A percentile compares a stretch with the other conserved stretches of the same genome.
phyloP scores from a whole-genome alignment of 2,329 filamentous ascomycete species.

The Herpomyces periplanetae region DNA sequence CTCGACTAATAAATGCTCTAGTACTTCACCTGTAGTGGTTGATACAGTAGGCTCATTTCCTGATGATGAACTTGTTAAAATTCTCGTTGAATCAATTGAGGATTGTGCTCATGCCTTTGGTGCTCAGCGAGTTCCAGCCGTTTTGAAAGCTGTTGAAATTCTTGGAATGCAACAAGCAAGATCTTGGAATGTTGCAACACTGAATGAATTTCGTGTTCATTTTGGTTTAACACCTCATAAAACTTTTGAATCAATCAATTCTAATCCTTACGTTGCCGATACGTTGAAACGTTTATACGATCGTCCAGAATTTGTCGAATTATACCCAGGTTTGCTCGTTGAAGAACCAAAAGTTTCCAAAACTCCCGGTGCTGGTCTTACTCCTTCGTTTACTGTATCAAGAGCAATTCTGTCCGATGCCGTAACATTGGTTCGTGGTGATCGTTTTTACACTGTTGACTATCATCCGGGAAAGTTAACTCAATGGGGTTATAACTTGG shows the following conservation, averaged over 20 bases:
- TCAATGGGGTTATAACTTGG: no score
- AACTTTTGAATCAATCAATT: constrained; percentile 48
- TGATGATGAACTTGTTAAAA: constrained; percentile 32
- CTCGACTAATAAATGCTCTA: no score
- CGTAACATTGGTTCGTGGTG: constrained; percentile 34
- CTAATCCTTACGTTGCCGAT: constrained; percentile 26
- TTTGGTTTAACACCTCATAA: constrained; percentile 35
- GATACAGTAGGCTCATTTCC: no score
- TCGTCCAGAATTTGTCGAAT: constrained; percentile 30
- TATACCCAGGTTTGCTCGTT: constrained; percentile 26
- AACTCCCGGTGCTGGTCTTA: constrained; percentile 27
- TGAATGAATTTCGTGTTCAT: constrained; percentile 56
- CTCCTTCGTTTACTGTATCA: constrained; percentile 33
- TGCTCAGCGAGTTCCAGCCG: constrained; percentile 27
- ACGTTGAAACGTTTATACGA: constrained; percentile 26
- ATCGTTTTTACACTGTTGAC: constrained; percentile 26
- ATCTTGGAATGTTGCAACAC: constrained; percentile 30
- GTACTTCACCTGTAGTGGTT: no score
- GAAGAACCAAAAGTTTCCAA: constrained; percentile 36
- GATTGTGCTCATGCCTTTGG: constrained; percentile 33
- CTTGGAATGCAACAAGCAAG: constrained; percentile 38
- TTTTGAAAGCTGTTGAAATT: constrained; percentile 35
- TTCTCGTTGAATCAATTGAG: constrained; percentile 25
- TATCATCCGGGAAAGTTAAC: no score
- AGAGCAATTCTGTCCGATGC: constrained; percentile 38